Base-by-base conservation (phyloP, 371 early-diverging fungal genomes). In the Actinomucor elegans region DNA sequence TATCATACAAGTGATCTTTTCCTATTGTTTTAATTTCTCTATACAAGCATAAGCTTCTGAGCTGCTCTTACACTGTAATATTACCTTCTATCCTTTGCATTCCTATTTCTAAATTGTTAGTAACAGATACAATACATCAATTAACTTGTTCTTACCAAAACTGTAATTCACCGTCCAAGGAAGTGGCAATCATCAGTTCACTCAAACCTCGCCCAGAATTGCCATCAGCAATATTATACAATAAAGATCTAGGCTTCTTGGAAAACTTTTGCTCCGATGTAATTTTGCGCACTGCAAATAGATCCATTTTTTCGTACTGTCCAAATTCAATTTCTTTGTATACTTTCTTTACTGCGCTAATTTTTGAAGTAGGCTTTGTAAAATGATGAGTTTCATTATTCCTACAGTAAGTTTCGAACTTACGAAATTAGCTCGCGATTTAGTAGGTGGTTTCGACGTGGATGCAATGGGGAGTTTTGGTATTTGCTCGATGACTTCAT, bases 151-250 rank as follows among this genome's bases (percentile, higher is more conserved):
- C n/a, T n/a, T n/a, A n/a, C 73, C 73, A 73, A 24, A 69, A 69
- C 7, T 69, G 66, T 14, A 69, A 52, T 21, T 72, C 68, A 11
- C 75, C 75, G 33, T 63, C 64, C 17, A 75, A 31, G 0, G 62
- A 59, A 1, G 75, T 63, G 0, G 69, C 28, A 11, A 71, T 57
- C 69, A 75, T 47, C 2, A 70, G 14, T 41, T 75, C 55, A 24
- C 46, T 29, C 42, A 71, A 42, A 0, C 48, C 46, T 21, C 43
- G 18, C 12, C 36, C 44, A 33, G 18, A 18, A 20, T 23, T 46
- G 3, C 23, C 35, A 7, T 47, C 47, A 0, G 61, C 60, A 40
- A 59, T 64, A 48, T 66, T 71, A 20, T 57, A 69, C 14, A 71
- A 17, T 17, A 75, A 35, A 14, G 69, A 65, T 14, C 75, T 35